phyloP scores from a whole-genome alignment of 1,284 basidiomycete genomes.

The Thelephora terrestris region DNA sequence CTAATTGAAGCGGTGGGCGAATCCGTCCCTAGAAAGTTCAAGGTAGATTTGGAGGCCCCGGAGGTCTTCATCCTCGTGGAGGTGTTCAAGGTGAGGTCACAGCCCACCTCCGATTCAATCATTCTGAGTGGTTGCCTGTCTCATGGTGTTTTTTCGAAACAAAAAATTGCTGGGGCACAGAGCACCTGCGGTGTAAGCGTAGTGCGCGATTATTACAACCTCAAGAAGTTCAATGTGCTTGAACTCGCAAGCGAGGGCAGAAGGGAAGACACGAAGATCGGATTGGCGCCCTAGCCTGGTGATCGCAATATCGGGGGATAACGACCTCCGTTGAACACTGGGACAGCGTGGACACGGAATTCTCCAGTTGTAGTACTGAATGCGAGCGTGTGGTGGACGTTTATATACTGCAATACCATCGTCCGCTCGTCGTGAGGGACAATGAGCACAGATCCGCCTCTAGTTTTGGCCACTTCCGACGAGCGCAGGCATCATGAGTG shows the following conservation, averaged over 20 bases:
- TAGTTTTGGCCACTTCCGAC: no score
- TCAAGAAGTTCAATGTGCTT: slow-evolving; percentile 68
- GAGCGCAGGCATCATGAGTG: no score
- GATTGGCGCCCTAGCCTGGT: background rate
- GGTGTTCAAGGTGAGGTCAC: slow-evolving; percentile 57
- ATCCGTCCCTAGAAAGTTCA: slow-evolving; percentile 55
- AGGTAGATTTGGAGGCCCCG: slow-evolving; percentile 55
- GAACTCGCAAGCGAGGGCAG: slow-evolving; percentile 40
- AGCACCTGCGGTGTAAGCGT: slow-evolving; percentile 64
- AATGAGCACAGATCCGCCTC: no score
- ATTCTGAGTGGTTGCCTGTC: slow-evolving; percentile 2
- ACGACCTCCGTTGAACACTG: no score
- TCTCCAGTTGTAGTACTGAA: no score
- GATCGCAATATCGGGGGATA: background rate
- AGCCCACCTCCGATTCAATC: slow-evolving; percentile 7
- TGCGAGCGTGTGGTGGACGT: no score
- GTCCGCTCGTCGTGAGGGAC: no score
- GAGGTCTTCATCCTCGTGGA: slow-evolving; percentile 68
- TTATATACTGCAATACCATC: no score
- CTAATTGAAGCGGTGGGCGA: slow-evolving; percentile 59
- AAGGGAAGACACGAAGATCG: slow-evolving; percentile 11
- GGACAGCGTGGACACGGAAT: no score
- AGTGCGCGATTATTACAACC: slow-evolving; percentile 57
- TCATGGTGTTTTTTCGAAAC: background rate
- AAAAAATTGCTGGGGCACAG: slow-evolving; percentile 25